Evolutionary conservation across 371 early-diverging fungal species (phyloP), one percentile per base, ranked within the genome.

Genomic region (Syncephalastrum sp.): DNA sequence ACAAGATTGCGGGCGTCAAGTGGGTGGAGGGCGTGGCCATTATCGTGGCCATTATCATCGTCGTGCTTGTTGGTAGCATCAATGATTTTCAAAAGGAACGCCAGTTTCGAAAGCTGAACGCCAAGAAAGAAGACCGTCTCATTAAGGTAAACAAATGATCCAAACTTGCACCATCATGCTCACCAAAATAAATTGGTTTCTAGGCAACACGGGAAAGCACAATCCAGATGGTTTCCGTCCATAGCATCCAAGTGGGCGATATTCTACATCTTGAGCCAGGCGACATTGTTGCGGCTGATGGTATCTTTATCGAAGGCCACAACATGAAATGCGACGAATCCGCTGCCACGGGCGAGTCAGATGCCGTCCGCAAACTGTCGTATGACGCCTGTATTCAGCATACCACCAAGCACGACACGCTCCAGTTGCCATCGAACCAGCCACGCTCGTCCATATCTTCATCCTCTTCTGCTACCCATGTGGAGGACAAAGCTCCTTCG

Each of bases 301-400:
- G 95, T 57, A 79, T 97, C 45, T 83, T 89, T 59, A 75, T 94
- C 43, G 72, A 78, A 47, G 93, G 93, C 16, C 89, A 90, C 62
- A 89, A 91, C 69, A 65, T 96, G 41, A 82, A 77, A 21, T 91
- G 91, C 68, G 97, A 97, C 67, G 97, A 97, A 65, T 89, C 90
- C 5, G 84, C 91, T 33, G 89, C 93, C 7, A 96, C 96, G 1
- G 97, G 97, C 43, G 97, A 97, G 76, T 87, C 92, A 1, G 90
- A 94, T 53, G 82, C 89, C 0, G 78, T 95, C 50, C 84, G 82
- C 49, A 79, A 79, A 56, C 25, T 60, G 15, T 47, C 60, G 1
- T 75, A 68, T 67, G 48, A 65, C 19, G 70, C 69, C 0, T 73
- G 72, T 51, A 47, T 46, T n/a, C 51, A 24, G 24, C 10, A 52